Percentiles rank a stretch among this genome's conserved stretches.
phyloP scores from a whole-genome alignment of 176 grass and related monocot species.

The Phragmites australis region DNA sequence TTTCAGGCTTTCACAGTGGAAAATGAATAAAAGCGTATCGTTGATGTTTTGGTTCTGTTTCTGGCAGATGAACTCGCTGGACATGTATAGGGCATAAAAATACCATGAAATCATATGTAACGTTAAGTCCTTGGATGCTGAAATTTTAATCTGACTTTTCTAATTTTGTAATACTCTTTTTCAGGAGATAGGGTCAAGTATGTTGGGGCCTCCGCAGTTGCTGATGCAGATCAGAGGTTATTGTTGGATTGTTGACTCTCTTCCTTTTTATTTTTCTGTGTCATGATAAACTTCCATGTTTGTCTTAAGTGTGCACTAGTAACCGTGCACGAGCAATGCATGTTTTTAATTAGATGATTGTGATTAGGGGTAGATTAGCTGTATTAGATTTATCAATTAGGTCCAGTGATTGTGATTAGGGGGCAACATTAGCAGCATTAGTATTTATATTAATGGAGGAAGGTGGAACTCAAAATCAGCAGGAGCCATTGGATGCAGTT shows the following conservation, averaged over 20 bases:
- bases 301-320: neutral
- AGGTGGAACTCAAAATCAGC: neutral
- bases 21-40: too few relatives aligned
- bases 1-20: too few relatives aligned
- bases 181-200: conserved; percentile 94
- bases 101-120: conserved; percentile 23
- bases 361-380: neutral
- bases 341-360: neutral
- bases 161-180: conserved; percentile 41
- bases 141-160: conserved; percentile 22
- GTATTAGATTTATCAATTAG: neutral
- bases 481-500: neutral
- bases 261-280: conserved; percentile 8
- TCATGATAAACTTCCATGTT: conserved; percentile 23
- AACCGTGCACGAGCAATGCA: neutral
- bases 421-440: neutral
- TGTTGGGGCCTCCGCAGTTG: conserved; percentile 41
- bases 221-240: conserved; percentile 70
- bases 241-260: conserved; percentile 32
- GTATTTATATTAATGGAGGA: neutral
- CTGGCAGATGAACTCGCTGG: too few relatives aligned
- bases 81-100: neutral
- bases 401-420: neutral
- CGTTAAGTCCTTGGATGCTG: neutral
- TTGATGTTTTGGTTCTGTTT: too few relatives aligned